A percentile compares a stretch with the other conserved stretches of the same genome.
phyloP scores from a whole-genome alignment of 2,329 filamentous ascomycete species.

The Aspergillus candidus region DNA sequence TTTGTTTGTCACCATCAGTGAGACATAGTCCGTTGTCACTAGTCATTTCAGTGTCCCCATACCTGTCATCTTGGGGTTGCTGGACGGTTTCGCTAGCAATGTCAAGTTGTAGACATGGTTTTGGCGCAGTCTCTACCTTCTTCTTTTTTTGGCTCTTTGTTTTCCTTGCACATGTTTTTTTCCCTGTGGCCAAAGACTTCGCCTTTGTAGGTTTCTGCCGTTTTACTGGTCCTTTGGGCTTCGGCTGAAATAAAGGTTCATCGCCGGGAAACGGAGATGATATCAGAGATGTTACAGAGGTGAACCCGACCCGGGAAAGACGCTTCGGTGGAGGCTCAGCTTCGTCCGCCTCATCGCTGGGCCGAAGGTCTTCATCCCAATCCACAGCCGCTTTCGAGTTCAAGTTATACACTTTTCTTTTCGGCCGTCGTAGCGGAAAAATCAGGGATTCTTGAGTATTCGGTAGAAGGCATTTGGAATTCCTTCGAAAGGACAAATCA shows the following conservation, averaged over 20 bases:
- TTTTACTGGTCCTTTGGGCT: neutral
- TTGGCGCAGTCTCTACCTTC: neutral
- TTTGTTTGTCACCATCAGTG: too few species aligned
- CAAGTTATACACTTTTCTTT: constrained; percentile 14
- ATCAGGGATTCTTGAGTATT: constrained; percentile 16
- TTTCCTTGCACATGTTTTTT: too few species aligned
- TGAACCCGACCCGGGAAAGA: constrained; percentile 1
- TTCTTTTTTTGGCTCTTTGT: neutral
- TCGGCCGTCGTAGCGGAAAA: constrained; percentile 9
- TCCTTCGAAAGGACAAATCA: too few species aligned
- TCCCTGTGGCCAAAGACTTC: neutral
- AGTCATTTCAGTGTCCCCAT: too few species aligned
- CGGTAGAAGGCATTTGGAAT: neutral
- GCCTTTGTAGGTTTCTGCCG: neutral
- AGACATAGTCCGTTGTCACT: too few species aligned
- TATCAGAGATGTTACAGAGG: neutral
- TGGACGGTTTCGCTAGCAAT: too few species aligned
- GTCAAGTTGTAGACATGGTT: too few species aligned
- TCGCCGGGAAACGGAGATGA: constrained; percentile 11
- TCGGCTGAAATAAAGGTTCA: neutral
- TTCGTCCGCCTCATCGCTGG: constrained; percentile 16
- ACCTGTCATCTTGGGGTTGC: too few species aligned
- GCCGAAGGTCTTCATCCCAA: constrained; percentile 28
- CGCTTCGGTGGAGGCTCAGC: constrained; percentile 1
- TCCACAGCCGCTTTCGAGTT: constrained; percentile 17